Evolutionary conservation across 2,329 filamentous ascomycete species (phyloP), one percentile per base, ranked within the genome.

Genomic region (Fusarium solani-melongenae): DNA sequence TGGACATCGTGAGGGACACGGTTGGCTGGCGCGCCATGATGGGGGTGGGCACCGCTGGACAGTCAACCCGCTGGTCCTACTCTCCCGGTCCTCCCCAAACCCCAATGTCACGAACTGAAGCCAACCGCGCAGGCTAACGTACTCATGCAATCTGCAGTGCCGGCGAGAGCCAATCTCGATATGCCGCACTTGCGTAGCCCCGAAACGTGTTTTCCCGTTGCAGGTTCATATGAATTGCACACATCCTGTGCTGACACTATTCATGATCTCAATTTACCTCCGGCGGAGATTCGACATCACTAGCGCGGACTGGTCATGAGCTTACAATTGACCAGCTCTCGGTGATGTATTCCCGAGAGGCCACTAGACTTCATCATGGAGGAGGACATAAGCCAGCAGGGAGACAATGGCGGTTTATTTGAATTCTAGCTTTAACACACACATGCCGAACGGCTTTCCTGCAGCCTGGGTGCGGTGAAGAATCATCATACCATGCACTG

Each of bases 1-100:
- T 68, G 56, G 59, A 62, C 67, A 73, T 74, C 74, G 63, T 67
- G 69, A 75, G 68, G 41, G 73, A 71, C 73, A 77, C 75, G 75
- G 75, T 77, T 77, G 75, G 71, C 65, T 73, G 51, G 41, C 61
- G 69, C 44, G 58, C 60, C 39, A 51, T 62, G 60, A 72, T 64
- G 51, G 65, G 58, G 62, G 69, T 77, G 73, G 71, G 61, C 65
- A 71, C 66, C 49, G 41, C 51, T 31, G 66, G 69, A 60, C 41
- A 55, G 58, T 29, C 59, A 61, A 55, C 62, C 44, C 56, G 62
- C 53, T 63, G 73, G 58, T 60, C 49, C 41, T 56, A 51, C 31
- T 65, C 46, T 62, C 34, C 60, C 31, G 57, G 59, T 20, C 53
- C 51, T 58, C 59, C 46, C 44, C 63, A 41, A 68, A 68, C 33